Base-by-base conservation (phyloP, 1,139 yeast species). In the Magnusiomyces suaveolens region DNA sequence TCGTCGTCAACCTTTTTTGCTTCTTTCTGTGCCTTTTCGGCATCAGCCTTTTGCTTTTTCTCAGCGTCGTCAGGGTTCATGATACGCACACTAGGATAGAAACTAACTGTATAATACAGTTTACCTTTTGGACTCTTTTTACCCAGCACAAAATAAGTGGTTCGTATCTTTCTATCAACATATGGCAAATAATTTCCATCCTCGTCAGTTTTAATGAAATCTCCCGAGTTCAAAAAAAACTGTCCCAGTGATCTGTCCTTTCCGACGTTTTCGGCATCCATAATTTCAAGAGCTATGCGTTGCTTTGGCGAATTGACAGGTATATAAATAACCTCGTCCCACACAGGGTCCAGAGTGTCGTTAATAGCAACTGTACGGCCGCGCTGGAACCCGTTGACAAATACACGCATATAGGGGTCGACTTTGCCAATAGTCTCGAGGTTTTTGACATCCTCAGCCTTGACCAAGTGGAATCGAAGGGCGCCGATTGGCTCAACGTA, bases 401-500 rank as follows among this genome's bases (percentile, higher is more conserved):
- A 72, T 14, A 90, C 75, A 65, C 96, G 82, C 20, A 83, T 81
- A 66, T 92, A 92, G 47, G 99, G 98, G 70, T 92, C 97, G 66
- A 89, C 82, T 65, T 83, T 87, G 57, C 97, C 97, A 58, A 92
- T 78, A 55, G 81, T 83, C 68, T 90, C 97, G 70, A 89, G 77
- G 69, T 92, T 92, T 59, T 86, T 80, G 64, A 92, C 77, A 8
- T 56, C 58, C 58, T 82, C 84, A 48, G 94, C 97, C 59, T 77
- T 78, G 62, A 80, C 80, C 59, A 92, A 69, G 61, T 82, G 79
- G 54, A 92, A 76, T 66, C 97, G 82, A 16, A 90, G 76, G 43
- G 85, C 94, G 66, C 98, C 98, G 66, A 90, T 84, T 53, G 98
- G 98, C 57, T 90, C 90, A 29, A 88, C 81, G 72, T 88, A 90